Base-by-base conservation (phyloP, 1,284 basidiomycete species). In the Sphagnurus paluster region DNA sequence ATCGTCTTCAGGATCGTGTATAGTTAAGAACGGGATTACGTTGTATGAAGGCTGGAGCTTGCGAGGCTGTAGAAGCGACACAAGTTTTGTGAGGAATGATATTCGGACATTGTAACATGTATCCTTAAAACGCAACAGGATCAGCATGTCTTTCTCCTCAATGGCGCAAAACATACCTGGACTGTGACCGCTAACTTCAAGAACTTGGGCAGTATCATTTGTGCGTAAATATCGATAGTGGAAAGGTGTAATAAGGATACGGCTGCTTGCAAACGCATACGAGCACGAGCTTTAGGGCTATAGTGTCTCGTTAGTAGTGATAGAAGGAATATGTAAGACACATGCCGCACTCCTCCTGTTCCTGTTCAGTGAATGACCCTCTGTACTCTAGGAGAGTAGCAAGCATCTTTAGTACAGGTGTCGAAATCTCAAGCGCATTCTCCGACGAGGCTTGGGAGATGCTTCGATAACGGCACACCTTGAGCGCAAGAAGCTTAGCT, bases 1-100 rank as follows among this genome's bases (percentile, higher is more conserved):
- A 50, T 96, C 93, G 20, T 69, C 66, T 56, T 98, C 95, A 0
- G 96, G 96, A 67, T 99, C 97, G 54, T 93, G 87, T 0, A 93
- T 89, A 0, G 88, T 86, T 26, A 99, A 67, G 69, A 97, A 95
- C 1, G 90, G 83, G 49, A 97, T 79, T 33, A 92, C 74, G 58
- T 94, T 90, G 71, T 87, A 98, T 19, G 81, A 75, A 0, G 84
- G 62, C 11, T 83, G 77, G 6, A 96, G 70, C 63, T 84, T 82
- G 26, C 81, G 76, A 5, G 68, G 64, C 23, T 77, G 72, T 9
- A 93, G 66, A 26, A 90, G 72, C 4, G 74, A 62, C 5, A 87
- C 68, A 4, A 96, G 70, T 66, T 95, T 96, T 38, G 75, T 78
- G 42, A 98, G 65, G 68, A 97, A 92, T 3, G 61, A 67, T 45